A percentile compares a stretch with the other conserved stretches of the same genome.
phyloP scores from a whole-genome alignment of 2,329 filamentous ascomycete genomes.

The Volutella citrinella region DNA sequence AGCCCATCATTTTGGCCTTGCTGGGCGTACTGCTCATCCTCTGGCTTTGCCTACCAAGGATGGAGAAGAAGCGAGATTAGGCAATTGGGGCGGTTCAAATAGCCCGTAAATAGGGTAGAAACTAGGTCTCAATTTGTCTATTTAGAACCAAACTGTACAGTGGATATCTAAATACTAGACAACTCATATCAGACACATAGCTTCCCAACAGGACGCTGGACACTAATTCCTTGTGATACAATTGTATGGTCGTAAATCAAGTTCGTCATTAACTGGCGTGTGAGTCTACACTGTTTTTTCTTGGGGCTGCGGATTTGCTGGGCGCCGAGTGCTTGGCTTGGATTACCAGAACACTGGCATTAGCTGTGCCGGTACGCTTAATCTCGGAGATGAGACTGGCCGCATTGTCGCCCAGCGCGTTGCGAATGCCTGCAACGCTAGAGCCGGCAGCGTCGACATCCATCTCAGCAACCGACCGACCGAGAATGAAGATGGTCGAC shows the following conservation, averaged over 20 bases:
- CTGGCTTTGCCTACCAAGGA: conserved; percentile 45
- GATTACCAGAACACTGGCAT: conserved; percentile 7
- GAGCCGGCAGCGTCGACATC: conserved; percentile 2
- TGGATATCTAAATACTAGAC: too few relatives aligned
- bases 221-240: too few relatives aligned
- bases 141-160: too few relatives aligned
- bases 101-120: too few relatives aligned
- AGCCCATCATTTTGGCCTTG: conserved; percentile 54
- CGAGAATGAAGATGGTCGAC: conserved; percentile 9
- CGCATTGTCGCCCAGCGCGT: conserved; percentile 6
- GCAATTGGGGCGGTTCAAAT: too few relatives aligned
- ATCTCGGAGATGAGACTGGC: conserved; percentile 7
- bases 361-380: neutral
- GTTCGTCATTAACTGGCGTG: too few relatives aligned
- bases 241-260: too few relatives aligned
- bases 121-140: too few relatives aligned
- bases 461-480: conserved; percentile 2
- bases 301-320: neutral
- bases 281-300: conserved; percentile 4
- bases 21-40: conserved; percentile 41
- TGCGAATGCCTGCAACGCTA: neutral
- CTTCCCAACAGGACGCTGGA: too few relatives aligned
- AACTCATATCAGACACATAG: too few relatives aligned
- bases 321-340: conserved; percentile 5
- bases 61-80: conserved; percentile 39